Evolutionary conservation across 2,329 filamentous ascomycete genomes (phyloP).

Genomic region (Hawksworthiomyces lignivorus): DNA sequence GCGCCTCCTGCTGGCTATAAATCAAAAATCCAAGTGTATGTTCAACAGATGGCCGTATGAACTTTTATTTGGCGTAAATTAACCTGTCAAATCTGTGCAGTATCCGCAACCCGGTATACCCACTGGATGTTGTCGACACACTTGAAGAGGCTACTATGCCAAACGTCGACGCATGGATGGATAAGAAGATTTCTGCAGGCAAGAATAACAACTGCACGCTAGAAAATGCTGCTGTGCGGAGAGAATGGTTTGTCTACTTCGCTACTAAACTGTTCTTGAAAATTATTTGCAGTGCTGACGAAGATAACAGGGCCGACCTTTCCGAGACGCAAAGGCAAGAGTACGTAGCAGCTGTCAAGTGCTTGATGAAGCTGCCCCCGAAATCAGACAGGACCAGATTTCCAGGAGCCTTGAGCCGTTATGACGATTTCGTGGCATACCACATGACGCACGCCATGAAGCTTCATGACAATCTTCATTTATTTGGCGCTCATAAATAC

Average conservation of each 20-base stretch:
- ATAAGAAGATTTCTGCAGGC: slow-evolving; percentile 14
- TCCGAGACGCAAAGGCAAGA: slow-evolving; percentile 17
- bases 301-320: slow-evolving; percentile 18
- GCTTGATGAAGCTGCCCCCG: slow-evolving; percentile 21
- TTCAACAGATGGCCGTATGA: too few relatives aligned
- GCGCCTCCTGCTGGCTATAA: too few relatives aligned
- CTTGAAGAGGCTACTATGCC: slow-evolving; percentile 20
- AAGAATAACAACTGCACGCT: slow-evolving; percentile 22
- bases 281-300: not conserved
- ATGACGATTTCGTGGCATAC: slow-evolving; percentile 26
- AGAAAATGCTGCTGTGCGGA: slow-evolving; percentile 19
- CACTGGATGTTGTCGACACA: slow-evolving; percentile 22
- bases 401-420: slow-evolving; percentile 21
- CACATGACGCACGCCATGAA: slow-evolving; percentile 22
- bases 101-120: not conserved
- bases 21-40: too few relatives aligned
- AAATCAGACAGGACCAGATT: slow-evolving; percentile 16
- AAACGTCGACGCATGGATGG: slow-evolving; percentile 21
- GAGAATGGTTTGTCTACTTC: slow-evolving; percentile 19
- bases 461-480: slow-evolving; percentile 19
- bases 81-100: too few relatives aligned
- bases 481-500: slow-evolving; percentile 25
- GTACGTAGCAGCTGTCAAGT: slow-evolving; percentile 20
- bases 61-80: too few relatives aligned
- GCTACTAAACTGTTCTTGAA: too few relatives aligned